phyloP scores from a whole-genome alignment of 2,329 filamentous ascomycete genomes.

The Pseudofabraea citricarpa region DNA sequence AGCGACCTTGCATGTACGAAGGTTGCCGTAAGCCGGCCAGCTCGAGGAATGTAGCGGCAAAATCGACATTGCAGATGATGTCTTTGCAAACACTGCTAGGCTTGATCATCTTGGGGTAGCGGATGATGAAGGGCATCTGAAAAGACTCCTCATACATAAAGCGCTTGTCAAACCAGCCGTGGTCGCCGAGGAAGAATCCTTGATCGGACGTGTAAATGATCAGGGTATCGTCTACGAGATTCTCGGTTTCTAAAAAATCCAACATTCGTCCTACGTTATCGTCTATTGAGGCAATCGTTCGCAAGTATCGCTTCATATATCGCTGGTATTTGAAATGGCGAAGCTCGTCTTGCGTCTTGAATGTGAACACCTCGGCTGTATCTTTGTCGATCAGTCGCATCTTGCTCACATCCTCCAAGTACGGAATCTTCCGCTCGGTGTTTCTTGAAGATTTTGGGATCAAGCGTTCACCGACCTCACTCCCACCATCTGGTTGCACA shows the following conservation, averaged over 20 bases:
- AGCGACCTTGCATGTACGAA: conserved; percentile 47
- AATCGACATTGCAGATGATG: conserved; percentile 50
- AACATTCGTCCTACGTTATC: conserved; percentile 46
- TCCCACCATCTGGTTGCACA: conserved; percentile 44
- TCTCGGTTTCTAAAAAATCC: conserved; percentile 38
- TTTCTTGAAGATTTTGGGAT: conserved; percentile 22
- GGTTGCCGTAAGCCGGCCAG: conserved; percentile 36
- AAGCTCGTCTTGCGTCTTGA: conserved; percentile 35
- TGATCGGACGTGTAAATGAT: conserved; percentile 51
- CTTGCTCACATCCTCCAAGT: conserved; percentile 27
- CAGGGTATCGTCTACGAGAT: conserved; percentile 39
- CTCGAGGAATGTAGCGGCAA: conserved; percentile 46
- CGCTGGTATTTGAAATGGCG: conserved; percentile 51
- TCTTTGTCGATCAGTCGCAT: conserved; percentile 40
- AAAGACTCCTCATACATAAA: conserved; percentile 55
- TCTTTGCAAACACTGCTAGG: conserved; percentile 37
- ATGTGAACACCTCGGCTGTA: conserved; percentile 40
- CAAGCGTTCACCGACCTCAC: conserved; percentile 31
- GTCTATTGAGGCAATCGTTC: conserved; percentile 46
- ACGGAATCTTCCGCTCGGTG: conserved; percentile 35
- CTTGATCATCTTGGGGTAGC: conserved; percentile 38
- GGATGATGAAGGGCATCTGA: conserved; percentile 49
- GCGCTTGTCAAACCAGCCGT: conserved; percentile 54
- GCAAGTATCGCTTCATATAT: conserved; percentile 51
- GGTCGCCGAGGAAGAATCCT: conserved; percentile 52